phyloP scores from a whole-genome alignment of 2,329 filamentous ascomycete genomes.

The Zasmidium citrigriseum region DNA sequence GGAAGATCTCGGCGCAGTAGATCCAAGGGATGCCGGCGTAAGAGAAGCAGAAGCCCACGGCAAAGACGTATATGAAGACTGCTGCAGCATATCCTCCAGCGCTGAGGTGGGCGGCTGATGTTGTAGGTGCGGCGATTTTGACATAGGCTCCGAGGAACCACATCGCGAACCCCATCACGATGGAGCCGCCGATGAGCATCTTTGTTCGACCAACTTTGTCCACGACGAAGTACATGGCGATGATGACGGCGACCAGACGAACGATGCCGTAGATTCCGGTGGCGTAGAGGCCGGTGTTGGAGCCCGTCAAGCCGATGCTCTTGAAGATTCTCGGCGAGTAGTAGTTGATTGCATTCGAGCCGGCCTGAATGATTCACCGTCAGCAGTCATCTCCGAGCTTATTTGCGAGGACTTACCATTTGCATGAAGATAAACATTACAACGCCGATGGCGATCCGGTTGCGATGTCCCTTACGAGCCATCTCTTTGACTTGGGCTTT shows the following conservation, averaged over 20 bases:
- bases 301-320: conserved; percentile 42
- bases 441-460: conserved; percentile 36
- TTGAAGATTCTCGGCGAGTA: conserved; percentile 48
- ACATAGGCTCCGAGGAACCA: conserved; percentile 59
- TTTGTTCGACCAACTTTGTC: conserved; percentile 49
- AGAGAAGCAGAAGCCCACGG: conserved; percentile 48
- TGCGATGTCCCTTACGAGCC: conserved; percentile 4
- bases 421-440: conserved; percentile 49
- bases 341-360: conserved; percentile 42
- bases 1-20: conserved; percentile 49
- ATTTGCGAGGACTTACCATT: conserved; percentile 24
- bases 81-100: conserved; percentile 41
- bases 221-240: conserved; percentile 47
- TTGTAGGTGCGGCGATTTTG: conserved; percentile 57
- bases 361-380: conserved; percentile 36
- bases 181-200: conserved; percentile 44
- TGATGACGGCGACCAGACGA: conserved; percentile 45
- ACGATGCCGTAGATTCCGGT: conserved; percentile 51
- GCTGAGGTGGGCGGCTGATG: conserved; percentile 50
- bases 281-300: conserved; percentile 44
- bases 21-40: conserved; percentile 50
- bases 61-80: conserved; percentile 54
- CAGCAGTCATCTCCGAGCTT: conserved; percentile 13
- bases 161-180: conserved; percentile 48
- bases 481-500: conserved; percentile 29